These are phyloP conservation scores for Triticum turgidum DNA, from an alignment of 176 grass and related monocot species.

Conservation along the genomic window DNA sequence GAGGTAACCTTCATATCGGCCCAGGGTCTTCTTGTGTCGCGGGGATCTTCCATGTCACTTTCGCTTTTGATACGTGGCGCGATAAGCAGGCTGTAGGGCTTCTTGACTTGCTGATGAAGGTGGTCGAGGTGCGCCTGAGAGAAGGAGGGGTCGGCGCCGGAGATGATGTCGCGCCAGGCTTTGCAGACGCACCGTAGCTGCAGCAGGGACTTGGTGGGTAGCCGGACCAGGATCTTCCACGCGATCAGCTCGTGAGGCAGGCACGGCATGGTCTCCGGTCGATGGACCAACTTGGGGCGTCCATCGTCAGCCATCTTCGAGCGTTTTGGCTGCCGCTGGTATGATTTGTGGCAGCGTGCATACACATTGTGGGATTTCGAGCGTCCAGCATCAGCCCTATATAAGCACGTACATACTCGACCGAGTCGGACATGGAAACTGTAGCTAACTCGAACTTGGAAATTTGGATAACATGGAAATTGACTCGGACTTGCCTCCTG, in stretches of 20 bases:
- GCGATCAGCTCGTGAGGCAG: too few relatives aligned
- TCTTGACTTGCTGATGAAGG: neutral
- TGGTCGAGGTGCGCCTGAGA: neutral
- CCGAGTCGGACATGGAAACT: neutral
- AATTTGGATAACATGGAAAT: too few relatives aligned
- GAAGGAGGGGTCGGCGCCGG: neutral
- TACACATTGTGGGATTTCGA: too few relatives aligned
- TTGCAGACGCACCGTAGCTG: conserved; percentile 1
- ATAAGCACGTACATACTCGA: too few relatives aligned
- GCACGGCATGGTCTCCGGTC: too few relatives aligned
- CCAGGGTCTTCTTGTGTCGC: too few relatives aligned
- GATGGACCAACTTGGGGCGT: too few relatives aligned
- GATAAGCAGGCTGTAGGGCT: neutral
- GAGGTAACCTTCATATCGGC: neutral
- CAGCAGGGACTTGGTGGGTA: neutral
- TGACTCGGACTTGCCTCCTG: too few relatives aligned
- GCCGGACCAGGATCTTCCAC: neutral
- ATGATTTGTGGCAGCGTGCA: too few relatives aligned
- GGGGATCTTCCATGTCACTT: neutral
- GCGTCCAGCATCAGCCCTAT: too few relatives aligned
- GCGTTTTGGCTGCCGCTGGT: too few relatives aligned
- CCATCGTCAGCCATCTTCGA: too few relatives aligned
- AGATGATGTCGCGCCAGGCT: conserved; percentile 15
- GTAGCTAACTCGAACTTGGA: neutral
- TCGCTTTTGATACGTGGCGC: neutral